These are phyloP conservation scores for Hibiscus syriacus DNA, from an alignment of 345 rosid species.

Conservation along the genomic window DNA sequence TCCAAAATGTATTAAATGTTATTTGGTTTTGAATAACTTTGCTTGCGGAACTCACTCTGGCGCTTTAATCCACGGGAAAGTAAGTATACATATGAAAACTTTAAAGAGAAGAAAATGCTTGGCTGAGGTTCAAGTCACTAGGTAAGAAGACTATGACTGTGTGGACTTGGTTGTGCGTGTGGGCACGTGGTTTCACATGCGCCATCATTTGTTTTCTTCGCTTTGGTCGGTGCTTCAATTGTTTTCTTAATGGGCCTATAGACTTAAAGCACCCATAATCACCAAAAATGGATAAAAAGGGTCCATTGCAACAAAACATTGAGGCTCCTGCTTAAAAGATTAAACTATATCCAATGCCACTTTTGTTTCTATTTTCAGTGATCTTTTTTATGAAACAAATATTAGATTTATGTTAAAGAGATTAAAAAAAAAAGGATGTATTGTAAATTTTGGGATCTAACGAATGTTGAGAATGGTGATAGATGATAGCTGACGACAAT, in stretches of 20 bases:
- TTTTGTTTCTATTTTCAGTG: too few species aligned
- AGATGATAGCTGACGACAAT: too few species aligned
- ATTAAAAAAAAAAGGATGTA: too few species aligned
- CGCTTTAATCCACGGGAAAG: not conserved
- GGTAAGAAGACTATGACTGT: not conserved
- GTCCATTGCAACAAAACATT: not conserved
- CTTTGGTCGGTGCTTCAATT: not conserved
- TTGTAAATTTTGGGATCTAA: too few species aligned
- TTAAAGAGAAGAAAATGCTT: not conserved
- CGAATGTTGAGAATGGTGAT: too few species aligned
- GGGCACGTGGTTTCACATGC: slow-evolving; percentile 10
- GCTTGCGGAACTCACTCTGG: not conserved
- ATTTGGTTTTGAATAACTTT: not conserved
- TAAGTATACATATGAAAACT: not conserved
- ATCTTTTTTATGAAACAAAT: too few species aligned
- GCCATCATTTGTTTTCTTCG: not conserved
- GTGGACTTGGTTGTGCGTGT: not conserved
- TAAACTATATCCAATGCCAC: too few species aligned
- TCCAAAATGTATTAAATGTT: slow-evolving; percentile 3
- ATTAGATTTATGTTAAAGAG: too few species aligned
- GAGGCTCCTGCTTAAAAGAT: too few species aligned
- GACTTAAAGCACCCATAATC: too few species aligned
- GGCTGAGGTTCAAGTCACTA: not conserved
- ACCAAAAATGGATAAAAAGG: not conserved
- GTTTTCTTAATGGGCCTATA: not conserved